phyloP scores from a whole-genome alignment of 768 basidiomycete species.

The Coprinopsis strossmayeri region DNA sequence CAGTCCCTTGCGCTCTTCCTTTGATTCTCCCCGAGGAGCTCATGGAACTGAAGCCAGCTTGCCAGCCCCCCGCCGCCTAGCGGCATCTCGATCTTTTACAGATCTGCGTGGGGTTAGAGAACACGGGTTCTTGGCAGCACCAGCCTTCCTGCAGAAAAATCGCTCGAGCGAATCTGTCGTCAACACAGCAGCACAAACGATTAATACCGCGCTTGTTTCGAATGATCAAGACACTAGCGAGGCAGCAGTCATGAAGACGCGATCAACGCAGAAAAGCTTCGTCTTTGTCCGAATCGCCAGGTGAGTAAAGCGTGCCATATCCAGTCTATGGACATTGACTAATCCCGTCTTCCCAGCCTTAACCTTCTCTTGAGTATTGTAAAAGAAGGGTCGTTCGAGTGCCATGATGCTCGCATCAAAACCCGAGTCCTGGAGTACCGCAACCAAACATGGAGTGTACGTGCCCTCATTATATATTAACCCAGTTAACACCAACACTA shows the following conservation, averaged over 20 bases:
- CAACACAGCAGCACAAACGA: conserved; percentile 13
- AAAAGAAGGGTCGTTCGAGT: conserved; percentile 82
- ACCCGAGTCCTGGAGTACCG: conserved; percentile 78
- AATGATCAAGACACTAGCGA: conserved; percentile 37
- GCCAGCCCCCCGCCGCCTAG: conserved; percentile 45
- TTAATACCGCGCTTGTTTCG: too few relatives aligned
- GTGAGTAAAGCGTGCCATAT: too few relatives aligned
- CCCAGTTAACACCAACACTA: background rate
- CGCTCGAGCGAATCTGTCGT: conserved; percentile 34
- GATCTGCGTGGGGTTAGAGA: conserved; percentile 49
- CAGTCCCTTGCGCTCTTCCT: conserved; percentile 34
- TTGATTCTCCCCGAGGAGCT: conserved; percentile 43
- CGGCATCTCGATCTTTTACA: conserved; percentile 63
- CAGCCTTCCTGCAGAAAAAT: conserved; percentile 27
- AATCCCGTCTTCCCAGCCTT: conserved; percentile 34
- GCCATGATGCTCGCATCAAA: conserved; percentile 69
- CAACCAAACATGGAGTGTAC: conserved; percentile 77
- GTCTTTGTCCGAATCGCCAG: conserved; percentile 72
- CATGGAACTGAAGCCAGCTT: conserved; percentile 14
- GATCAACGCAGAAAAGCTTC: conserved; percentile 81
- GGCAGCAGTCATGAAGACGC: conserved; percentile 74
- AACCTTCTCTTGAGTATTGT: conserved; percentile 71
- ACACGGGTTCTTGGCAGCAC: conserved; percentile 20
- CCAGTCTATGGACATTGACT: conserved; percentile 12
- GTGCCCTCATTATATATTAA: conserved; percentile 19